Evolutionary conservation across 2,329 filamentous ascomycete genomes (phyloP), one percentile per base, ranked within the genome.

Genomic region (Bertia moriformis): DNA sequence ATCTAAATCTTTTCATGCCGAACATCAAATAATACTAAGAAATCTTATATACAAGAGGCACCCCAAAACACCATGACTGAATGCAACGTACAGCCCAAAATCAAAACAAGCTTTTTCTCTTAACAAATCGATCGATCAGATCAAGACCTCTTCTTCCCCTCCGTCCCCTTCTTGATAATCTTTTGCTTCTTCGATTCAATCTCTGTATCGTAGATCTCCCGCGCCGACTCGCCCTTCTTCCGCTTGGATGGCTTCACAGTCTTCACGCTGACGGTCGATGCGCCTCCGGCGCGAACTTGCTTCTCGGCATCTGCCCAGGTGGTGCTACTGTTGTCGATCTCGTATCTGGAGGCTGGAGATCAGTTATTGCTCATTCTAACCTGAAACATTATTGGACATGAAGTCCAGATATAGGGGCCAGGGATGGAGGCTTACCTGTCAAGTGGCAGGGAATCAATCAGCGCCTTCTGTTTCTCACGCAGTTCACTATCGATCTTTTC

Each of bases 371-470:
- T 43, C 14, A 19, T 3, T 4, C 22, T 3, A 20, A 27, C 4
- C 20, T 18, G 37, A n/a, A n/a, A n/a, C n/a, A n/a, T n/a, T n/a
- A n/a, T n/a, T n/a, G n/a, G n/a, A n/a, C n/a, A n/a, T n/a, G n/a
- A n/a, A n/a, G n/a, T n/a, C n/a, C 18, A 15, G n/a, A 18, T 4
- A 10, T 15, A 15, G 14, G 30, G 12, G 13, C 4, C 33, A n/a
- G 20, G 15, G 7, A 18, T 35, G 32, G 32, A 10, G 15, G 61
- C 79, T 71, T 69, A 89, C 75, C 83, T 79, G 51, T 94, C 86
- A 39, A 96, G 67, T 35, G 89, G 88, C 44, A 96, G 64, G 45
- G 87, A 82, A 63, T 95, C 84, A 51, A 96, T 94, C 46, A 96
- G 66, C 48, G 85, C 83, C 49, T 82, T 77, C 59, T 93, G 85